phyloP scores from a whole-genome alignment of 352 stramenopile genomes.

The Pythium dissotocum region DNA sequence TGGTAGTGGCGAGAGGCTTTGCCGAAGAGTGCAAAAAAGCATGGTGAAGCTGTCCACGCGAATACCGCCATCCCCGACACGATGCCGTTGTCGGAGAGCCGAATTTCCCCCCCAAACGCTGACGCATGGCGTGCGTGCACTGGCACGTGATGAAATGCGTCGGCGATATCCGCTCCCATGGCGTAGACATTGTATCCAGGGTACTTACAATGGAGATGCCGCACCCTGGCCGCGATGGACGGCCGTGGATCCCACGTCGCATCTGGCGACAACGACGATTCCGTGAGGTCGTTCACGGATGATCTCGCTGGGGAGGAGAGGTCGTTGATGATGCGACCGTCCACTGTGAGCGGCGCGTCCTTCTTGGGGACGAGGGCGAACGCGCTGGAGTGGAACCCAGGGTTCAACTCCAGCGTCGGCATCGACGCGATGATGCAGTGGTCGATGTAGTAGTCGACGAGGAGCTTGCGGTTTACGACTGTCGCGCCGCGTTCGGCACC shows the following conservation, averaged over 20 bases:
- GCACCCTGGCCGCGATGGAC: background rate
- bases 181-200: background rate
- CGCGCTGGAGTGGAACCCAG: slow-evolving; percentile 16
- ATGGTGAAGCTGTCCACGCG: slow-evolving; percentile 7
- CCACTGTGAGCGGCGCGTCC: slow-evolving; percentile 15
- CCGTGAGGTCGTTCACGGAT: slow-evolving; percentile 8
- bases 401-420: slow-evolving; percentile 16
- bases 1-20: slow-evolving; percentile 5
- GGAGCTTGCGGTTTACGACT: slow-evolving; percentile 11
- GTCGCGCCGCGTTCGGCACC: background rate
- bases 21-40: slow-evolving; percentile 1
- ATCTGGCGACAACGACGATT: background rate
- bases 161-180: slow-evolving; percentile 6
- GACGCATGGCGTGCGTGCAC: background rate
- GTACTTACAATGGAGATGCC: background rate
- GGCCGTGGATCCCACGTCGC: slow-evolving; percentile 1
- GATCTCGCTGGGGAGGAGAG: background rate
- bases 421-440: slow-evolving; percentile 21
- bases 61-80: slow-evolving; percentile 10
- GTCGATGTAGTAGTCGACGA: slow-evolving; percentile 8
- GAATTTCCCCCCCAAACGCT: slow-evolving; percentile 6
- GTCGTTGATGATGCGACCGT: slow-evolving; percentile 14
- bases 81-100: slow-evolving; percentile 1
- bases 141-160: slow-evolving; percentile 10
- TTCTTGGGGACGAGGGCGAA: slow-evolving; percentile 17